Evolutionary conservation across 148 eudicot genomes (phyloP), one percentile per base, ranked within the genome.

Genomic region (Arbutus unedo): DNA sequence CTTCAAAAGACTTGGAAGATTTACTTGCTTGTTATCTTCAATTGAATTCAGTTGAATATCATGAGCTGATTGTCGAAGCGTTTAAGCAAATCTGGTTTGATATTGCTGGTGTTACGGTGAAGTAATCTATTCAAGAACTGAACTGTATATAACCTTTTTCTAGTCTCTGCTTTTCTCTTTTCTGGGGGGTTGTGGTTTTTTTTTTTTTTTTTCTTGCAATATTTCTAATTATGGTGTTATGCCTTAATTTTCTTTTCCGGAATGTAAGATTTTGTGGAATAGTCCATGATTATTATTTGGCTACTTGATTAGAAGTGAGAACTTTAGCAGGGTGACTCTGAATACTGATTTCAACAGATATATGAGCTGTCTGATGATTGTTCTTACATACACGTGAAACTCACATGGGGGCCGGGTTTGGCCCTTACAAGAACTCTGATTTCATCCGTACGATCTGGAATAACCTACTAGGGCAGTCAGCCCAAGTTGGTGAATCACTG

Each of bases 11-110:
- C 67, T 87, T 96, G 89, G 98, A 96, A 76, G 96, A 96, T 66
- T 89, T 96, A 74, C 89, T 96, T 43, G 95, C 97, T 47, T 94
- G 91, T 82, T 96, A 90, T 86, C 86, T 95, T 3, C 90, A 91
- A 18, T 78, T 96, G 70, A 96, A 96, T 76, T 91, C 95, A 0
- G 91, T 91, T 86, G 93, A 92, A 49, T 94, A 96, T 87, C 98
- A 96, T 88, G 91, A 88, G 75, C 81, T 96, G 54, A 96, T 96
- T 57, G 91, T 96, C 80, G 84, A 87, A 79, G 98, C 90, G 25
- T 96, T 96, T 81, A 91, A 91, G 84, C 93, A 96, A 84, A 92
- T 96, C 84, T 96, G 98, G 98, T 90, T 91, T 84, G 95, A 92
- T 80, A 81, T 91, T 50, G 88, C 84, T 57, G 81, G 76, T 57